Evolutionary conservation across 805 yeast species (phyloP).

Genomic region (Candida verbasci): DNA sequence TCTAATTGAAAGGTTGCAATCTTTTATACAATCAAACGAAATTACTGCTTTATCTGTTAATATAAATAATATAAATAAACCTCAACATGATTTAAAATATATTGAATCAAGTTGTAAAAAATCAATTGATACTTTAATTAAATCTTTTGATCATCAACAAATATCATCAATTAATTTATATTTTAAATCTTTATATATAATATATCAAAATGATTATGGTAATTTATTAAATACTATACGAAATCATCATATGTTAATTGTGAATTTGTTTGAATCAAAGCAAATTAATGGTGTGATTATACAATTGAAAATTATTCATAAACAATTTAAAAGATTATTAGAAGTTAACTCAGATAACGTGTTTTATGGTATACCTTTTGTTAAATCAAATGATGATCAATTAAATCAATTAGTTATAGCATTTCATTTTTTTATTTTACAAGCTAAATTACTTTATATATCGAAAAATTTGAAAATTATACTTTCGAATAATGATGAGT

Average conservation of each 20-base stretch:
- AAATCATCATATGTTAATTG: conserved; percentile 24
- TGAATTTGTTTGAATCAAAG: conserved; percentile 19
- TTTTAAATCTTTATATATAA: conserved; percentile 10
- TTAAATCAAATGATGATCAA: conserved; percentile 5
- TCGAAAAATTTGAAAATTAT: conserved; percentile 15
- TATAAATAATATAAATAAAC: conserved; percentile 4
- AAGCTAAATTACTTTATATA: conserved; percentile 19
- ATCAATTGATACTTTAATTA: neutral
- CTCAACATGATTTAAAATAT: conserved; percentile 5
- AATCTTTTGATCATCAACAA: neutral
- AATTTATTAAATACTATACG: conserved; percentile 12
- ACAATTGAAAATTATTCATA: conserved; percentile 8
- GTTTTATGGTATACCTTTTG: conserved; percentile 11
- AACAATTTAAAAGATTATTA: neutral
- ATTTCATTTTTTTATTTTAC: conserved; percentile 25
- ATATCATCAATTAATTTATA: neutral
- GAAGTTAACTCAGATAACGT: conserved; percentile 1
- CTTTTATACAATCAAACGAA: conserved; percentile 3
- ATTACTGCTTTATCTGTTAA: conserved; percentile 3
- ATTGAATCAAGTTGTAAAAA: conserved; percentile 5
- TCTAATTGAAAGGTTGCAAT: conserved; percentile 4
- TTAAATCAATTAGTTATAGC: conserved; percentile 16
- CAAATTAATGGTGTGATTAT: conserved; percentile 9
- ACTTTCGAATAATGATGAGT: conserved; percentile 8
- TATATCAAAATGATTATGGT: conserved; percentile 8